A percentile compares a stretch with the other conserved stretches of the same genome.
Evolutionary conservation across 768 basidiomycete species (phyloP).

Genomic region (Tylopilus vinaceipallidus): DNA sequence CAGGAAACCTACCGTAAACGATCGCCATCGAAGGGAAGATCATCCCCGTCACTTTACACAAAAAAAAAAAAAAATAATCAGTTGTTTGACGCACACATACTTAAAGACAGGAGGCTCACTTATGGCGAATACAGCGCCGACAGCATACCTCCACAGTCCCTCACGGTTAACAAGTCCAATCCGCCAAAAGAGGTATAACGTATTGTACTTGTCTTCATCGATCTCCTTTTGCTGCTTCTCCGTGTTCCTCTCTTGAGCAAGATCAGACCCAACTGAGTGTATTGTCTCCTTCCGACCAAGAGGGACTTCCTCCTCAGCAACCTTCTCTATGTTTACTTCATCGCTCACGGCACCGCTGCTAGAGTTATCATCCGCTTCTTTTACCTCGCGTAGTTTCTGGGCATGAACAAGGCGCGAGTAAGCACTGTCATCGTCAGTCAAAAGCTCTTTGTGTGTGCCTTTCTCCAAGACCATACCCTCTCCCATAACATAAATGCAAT

Average conservation of each 20-base stretch:
- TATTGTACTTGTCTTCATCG: slow-evolving; percentile 38
- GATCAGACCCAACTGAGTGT: slow-evolving; percentile 67
- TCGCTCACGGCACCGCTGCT: slow-evolving; percentile 15
- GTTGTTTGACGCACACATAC: not conserved
- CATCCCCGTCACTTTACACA: slow-evolving; percentile 48
- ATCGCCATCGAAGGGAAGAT: slow-evolving; percentile 74
- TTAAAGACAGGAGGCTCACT: slow-evolving; percentile 21
- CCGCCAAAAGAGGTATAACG: slow-evolving; percentile 66
- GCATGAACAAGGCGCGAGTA: slow-evolving; percentile 77
- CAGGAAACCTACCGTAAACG: slow-evolving; percentile 45
- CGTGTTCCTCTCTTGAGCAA: slow-evolving; percentile 49
- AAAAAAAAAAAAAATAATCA: too few relatives aligned
- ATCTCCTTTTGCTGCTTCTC: slow-evolving; percentile 30
- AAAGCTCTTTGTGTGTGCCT: slow-evolving; percentile 74
- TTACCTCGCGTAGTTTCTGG: slow-evolving; percentile 69
- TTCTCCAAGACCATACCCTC: slow-evolving; percentile 77
- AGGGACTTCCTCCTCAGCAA: slow-evolving; percentile 56
- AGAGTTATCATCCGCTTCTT: slow-evolving; percentile 31
- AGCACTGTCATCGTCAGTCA: slow-evolving; percentile 55
- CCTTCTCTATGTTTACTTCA: slow-evolving; percentile 55
- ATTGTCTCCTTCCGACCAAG: slow-evolving; percentile 42
- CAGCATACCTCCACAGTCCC: slow-evolving; percentile 54
- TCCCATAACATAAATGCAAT: slow-evolving; percentile 88
- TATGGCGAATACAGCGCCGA: slow-evolving; percentile 57
- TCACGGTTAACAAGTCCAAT: slow-evolving; percentile 66